Conservation (phyloP, 805 yeast species). For the Metschnikowia hibisci region DNA sequence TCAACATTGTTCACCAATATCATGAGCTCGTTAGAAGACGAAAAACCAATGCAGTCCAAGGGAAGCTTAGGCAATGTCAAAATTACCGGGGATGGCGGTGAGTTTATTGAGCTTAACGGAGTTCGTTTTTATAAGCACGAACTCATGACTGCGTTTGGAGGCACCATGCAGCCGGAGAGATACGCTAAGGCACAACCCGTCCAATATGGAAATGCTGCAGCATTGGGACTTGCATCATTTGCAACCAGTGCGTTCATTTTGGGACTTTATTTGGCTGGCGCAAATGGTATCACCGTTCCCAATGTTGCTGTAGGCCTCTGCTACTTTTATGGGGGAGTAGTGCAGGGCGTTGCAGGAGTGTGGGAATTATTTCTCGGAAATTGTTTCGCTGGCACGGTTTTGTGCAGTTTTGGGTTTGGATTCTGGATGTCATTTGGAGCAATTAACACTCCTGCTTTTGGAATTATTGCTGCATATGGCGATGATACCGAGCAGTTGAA, state of each 20-base stretch:
- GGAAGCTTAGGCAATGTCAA: neutral
- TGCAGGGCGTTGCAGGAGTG: slow-evolving; percentile 48
- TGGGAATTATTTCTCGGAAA: slow-evolving; percentile 50
- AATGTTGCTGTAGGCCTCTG: slow-evolving; percentile 44
- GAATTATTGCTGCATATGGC: slow-evolving; percentile 45
- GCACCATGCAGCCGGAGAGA: slow-evolving; percentile 46
- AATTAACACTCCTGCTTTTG: slow-evolving; percentile 52
- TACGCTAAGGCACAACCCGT: slow-evolving; percentile 38
- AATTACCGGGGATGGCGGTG: slow-evolving; percentile 33
- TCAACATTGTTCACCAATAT: neutral
- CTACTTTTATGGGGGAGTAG: slow-evolving; percentile 48
- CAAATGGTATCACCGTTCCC: slow-evolving; percentile 41
- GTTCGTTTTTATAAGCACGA: slow-evolving; percentile 48
- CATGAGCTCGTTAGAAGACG: slow-evolving; percentile 4
- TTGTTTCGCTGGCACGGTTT: slow-evolving; percentile 54
- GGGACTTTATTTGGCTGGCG: slow-evolving; percentile 45
- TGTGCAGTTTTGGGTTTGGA: slow-evolving; percentile 48
- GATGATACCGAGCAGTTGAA: slow-evolving; percentile 38
- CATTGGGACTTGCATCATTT: slow-evolving; percentile 51
- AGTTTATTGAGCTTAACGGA: slow-evolving; percentile 40
- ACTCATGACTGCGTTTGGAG: slow-evolving; percentile 61
- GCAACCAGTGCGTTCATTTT: slow-evolving; percentile 45
- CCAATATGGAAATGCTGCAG: slow-evolving; percentile 47
- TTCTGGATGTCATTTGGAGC: slow-evolving; percentile 52
- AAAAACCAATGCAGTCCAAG: neutral